phyloP scores from a whole-genome alignment of 805 yeast genomes.

The Barnettozyma populi region DNA sequence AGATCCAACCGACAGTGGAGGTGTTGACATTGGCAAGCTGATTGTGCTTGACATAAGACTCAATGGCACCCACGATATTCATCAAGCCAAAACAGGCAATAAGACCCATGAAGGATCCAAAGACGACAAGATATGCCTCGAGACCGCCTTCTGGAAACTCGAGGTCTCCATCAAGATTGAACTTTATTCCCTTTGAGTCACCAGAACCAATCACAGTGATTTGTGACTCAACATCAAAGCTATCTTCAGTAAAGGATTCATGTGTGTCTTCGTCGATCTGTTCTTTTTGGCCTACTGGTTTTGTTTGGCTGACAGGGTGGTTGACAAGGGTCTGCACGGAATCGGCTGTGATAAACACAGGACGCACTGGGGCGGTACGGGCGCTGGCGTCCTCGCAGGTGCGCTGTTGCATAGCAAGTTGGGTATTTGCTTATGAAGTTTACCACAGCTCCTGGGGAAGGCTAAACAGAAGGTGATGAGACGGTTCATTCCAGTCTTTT shows the following conservation, averaged over 20 bases:
- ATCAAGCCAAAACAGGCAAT: conserved; percentile 49
- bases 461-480: too few relatives aligned
- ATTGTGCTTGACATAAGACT: conserved; percentile 48
- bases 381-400: neutral
- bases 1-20: conserved; percentile 53
- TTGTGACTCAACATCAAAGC: conserved; percentile 1
- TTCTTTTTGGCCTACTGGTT: neutral
- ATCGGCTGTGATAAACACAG: neutral
- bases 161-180: conserved; percentile 8
- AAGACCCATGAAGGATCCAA: conserved; percentile 53
- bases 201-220: neutral
- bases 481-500: neutral
- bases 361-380: neutral
- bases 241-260: neutral
- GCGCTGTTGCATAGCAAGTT: neutral
- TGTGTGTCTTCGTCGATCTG: neutral
- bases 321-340: neutral
- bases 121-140: conserved; percentile 45
- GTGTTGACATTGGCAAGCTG: conserved; percentile 41
- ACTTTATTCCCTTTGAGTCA: neutral
- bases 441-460: neutral
- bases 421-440: neutral
- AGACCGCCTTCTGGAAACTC: conserved; percentile 53
- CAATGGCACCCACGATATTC: conserved; percentile 57
- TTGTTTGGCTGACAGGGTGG: neutral